Evolutionary conservation across 805 yeast genomes (phyloP), one percentile per base, ranked within the genome.

Genomic region (Lipomyces orientalis): DNA sequence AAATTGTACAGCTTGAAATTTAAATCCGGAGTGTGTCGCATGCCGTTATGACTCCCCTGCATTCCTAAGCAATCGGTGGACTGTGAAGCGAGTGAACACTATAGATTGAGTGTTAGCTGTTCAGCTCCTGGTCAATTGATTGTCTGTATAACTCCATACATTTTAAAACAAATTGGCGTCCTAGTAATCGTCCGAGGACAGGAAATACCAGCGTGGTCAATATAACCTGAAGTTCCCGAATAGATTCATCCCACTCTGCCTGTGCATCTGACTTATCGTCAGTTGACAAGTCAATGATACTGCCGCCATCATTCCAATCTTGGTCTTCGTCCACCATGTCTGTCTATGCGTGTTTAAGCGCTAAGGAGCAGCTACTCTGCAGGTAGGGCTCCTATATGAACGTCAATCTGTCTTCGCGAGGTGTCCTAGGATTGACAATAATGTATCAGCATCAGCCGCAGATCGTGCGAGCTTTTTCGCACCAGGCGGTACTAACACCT

Each of bases 171-270:
- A 82, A 80, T 70, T 87, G 77, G 61, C 93, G 81, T 9, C 94
- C 94, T 55, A 90, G 70, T 60, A 86, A 81, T 75, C 86, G 86
- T n/a, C 93, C 94, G 14, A 87, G 72, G 64, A 89, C 76, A 1
- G 94, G 94, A 58, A 88, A 80, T 43, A 89, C 72, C 10, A 90
- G 84, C 66, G 84, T 79, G 64, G 83, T 83, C 16, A 88, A 76
- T 51, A 90, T 80, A 14, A 82, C 82, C 35, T 83, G 83, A 58
- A 90, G 77, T 76, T 89, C 91, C 61, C 79, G 79, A 65, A 89
- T 69, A 66, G 88, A 86, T 74, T 87, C 90, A 60, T 89, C 92
- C 93, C 93, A 89, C 70, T 89, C 91, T 71, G 84, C 84, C 75
- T 88, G 91, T 0, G 91, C 89, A 37, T 85, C 83, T 4, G 72